phyloP scores from a whole-genome alignment of 495 filamentous ascomycete species.

The Staphylotrichum longicolle region DNA sequence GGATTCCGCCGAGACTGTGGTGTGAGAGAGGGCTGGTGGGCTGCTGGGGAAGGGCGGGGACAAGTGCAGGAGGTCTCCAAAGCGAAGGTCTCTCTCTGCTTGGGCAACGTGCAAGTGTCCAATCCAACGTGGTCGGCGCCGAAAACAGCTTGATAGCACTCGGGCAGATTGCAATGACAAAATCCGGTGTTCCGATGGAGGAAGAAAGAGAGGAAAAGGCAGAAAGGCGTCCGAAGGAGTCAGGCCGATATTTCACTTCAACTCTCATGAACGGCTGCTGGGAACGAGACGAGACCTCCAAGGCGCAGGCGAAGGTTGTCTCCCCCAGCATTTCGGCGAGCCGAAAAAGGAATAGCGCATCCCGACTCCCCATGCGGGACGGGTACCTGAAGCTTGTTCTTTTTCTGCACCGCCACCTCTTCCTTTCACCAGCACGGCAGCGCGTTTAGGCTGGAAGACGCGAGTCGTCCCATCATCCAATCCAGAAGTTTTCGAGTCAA shows the following conservation, averaged over 20 bases:
- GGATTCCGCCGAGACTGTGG: slow-evolving; percentile 7
- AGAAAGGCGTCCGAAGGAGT: slow-evolving; percentile 43
- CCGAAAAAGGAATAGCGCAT: slow-evolving; percentile 31
- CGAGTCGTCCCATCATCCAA: no score
- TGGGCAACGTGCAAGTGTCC: not conserved
- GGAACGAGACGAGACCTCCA: slow-evolving; percentile 20
- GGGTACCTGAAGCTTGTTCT: slow-evolving; percentile 6
- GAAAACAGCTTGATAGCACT: slow-evolving; percentile 1
- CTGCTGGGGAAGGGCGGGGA: not conserved
- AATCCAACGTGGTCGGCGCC: not conserved
- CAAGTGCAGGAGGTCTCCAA: not conserved
- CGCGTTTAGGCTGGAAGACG: not conserved
- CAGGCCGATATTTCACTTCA: slow-evolving; percentile 52
- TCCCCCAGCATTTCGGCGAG: slow-evolving; percentile 35
- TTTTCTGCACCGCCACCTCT: slow-evolving; percentile 13
- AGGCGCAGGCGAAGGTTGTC: slow-evolving; percentile 33
- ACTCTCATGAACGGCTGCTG: slow-evolving; percentile 5
- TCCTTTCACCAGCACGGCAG: not conserved
- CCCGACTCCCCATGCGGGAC: slow-evolving; percentile 4
- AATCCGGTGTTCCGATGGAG: slow-evolving; percentile 21
- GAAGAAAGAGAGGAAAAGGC: slow-evolving; percentile 32
- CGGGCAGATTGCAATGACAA: slow-evolving; percentile 8
- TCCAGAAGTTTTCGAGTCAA: no score
- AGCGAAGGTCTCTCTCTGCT: not conserved
- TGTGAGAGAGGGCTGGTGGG: not conserved